Evolutionary conservation across 768 basidiomycete species (phyloP), one percentile per base, ranked within the genome.

Genomic region (Pisolithus microcarpus): DNA sequence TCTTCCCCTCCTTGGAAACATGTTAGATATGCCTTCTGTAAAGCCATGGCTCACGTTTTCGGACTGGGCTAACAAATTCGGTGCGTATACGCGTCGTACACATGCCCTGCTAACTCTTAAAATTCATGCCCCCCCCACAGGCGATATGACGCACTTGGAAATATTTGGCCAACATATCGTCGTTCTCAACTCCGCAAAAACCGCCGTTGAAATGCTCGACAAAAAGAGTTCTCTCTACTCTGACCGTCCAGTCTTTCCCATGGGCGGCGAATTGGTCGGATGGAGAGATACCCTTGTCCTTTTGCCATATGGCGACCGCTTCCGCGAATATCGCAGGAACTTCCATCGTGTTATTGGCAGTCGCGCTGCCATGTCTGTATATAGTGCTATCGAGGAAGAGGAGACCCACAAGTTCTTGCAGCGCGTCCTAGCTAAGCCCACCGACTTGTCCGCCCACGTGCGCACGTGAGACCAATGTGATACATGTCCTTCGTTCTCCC

Each of bases 171-270:
- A 82, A 54, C 71, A 80, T 38, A 64, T 85, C 34, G 62, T 84
- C 37, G 65, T 85, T 42, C 55, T 85, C 26, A 82, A 81, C 58
- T 77, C 74, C 10, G 70, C 70, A 19, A 70, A 73, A 58, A 58
- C 70, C 18, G 79, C 80, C 16, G 44, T 69, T 51, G 80, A 83
- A 48, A 72, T 85, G 68, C 70, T 85, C 45, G 81, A 85, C 62
- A 82, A 82, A 66, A 82, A 82, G 58, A 81, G 80, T 53, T 71
- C 78, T 24, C 73, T 78, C 39, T 85, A 84, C 61, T 84, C 83
- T 18, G 84, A 85, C 56, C 78, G 84, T n/a, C 83, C 84, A 0
- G 63, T 67, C 13, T 55, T 75, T 23, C 67, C 72, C 0, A 73
- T 74, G 72, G 69, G 68, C 45, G 67, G 65, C 30, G 65, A 68